These are phyloP conservation scores for Fonsecaea pugnacius DNA, from an alignment of 2,329 filamentous ascomycete genomes.

Conservation along the genomic window DNA sequence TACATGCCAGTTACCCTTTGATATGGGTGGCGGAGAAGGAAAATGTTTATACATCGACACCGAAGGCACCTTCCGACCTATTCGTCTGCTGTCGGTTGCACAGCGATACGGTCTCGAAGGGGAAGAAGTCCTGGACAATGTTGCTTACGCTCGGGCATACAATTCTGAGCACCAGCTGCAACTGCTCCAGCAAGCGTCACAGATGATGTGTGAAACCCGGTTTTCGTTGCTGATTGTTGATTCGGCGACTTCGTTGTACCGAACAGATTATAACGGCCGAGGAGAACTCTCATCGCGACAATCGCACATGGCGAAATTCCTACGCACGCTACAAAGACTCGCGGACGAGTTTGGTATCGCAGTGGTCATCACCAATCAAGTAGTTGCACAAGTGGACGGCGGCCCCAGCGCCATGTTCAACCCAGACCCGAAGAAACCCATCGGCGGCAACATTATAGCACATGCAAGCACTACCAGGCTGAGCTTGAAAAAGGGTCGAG, in stretches of 20 bases:
- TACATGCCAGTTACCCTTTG: conserved; percentile 95
- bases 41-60: conserved; percentile 99
- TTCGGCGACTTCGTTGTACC: conserved; percentile 91
- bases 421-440: conserved; percentile 97
- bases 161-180: conserved; percentile 98
- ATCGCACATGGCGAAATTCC: conserved; percentile 56
- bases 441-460: conserved; percentile 98
- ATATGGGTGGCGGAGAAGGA: conserved; percentile 97
- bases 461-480: conserved; percentile 94
- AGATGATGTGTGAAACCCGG: conserved; percentile 99
- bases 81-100: conserved; percentile 86
- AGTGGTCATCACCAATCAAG: conserved; percentile 98
- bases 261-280: conserved; percentile 95
- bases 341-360: conserved; percentile 88
- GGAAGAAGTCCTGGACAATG: conserved; percentile 97
- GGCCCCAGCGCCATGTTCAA: conserved; percentile 98
- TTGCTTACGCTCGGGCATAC: conserved; percentile 96
- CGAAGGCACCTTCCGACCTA: conserved; percentile 93
- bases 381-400: conserved; percentile 96
- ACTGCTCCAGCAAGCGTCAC: conserved; percentile 88
- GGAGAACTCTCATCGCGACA: conserved; percentile 95
- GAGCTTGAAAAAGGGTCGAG: conserved; percentile 92
- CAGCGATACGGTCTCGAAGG: conserved; percentile 93
- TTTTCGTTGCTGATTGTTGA: conserved; percentile 96
- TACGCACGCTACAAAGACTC: conserved; percentile 54